Conservation (phyloP, 441 rosid species). For the Pelargonium citronellum region DNA sequence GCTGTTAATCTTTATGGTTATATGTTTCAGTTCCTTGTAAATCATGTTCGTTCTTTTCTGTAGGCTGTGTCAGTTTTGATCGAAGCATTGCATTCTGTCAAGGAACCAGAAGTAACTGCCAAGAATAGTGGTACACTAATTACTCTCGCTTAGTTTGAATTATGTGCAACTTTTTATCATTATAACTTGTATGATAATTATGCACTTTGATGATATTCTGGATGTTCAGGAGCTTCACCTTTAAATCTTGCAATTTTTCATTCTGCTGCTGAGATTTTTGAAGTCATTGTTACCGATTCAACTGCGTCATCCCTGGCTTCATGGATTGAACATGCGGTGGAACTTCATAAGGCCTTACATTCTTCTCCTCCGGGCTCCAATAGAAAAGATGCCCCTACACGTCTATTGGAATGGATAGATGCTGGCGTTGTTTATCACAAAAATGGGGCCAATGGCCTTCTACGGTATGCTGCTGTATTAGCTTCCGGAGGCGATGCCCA, state of each 20-base stretch:
- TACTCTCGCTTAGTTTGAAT: slow-evolving; percentile 22
- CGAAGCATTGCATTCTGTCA: slow-evolving; percentile 78
- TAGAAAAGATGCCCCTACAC: slow-evolving; percentile 86
- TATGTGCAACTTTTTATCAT: slow-evolving; percentile 16
- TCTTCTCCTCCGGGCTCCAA: slow-evolving; percentile 90
- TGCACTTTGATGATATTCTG: slow-evolving; percentile 30
- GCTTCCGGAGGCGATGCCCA: slow-evolving; percentile 97
- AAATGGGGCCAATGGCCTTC: slow-evolving; percentile 82
- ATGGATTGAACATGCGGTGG: slow-evolving; percentile 85
- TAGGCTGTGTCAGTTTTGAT: slow-evolving; percentile 75
- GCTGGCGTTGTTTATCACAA: slow-evolving; percentile 90
- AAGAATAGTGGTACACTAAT: slow-evolving; percentile 50
- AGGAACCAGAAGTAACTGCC: slow-evolving; percentile 64
- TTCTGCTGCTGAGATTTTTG: slow-evolving; percentile 96
- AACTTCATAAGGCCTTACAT: slow-evolving; percentile 83
- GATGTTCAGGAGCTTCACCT: slow-evolving; percentile 74
- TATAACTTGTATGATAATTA: slow-evolving; percentile 19
- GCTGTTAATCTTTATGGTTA: neutral
- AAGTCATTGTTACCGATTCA: slow-evolving; percentile 82
- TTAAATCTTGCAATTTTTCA: slow-evolving; percentile 89
- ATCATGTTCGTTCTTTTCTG: neutral
- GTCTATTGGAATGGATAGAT: slow-evolving; percentile 93
- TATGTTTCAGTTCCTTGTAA: neutral
- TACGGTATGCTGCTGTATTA: slow-evolving; percentile 79
- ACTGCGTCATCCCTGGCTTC: slow-evolving; percentile 71